Evolutionary conservation across 192 early-diverging fungal species (phyloP), one percentile per base, ranked within the genome.

Genomic region (Backusella mclennaniae): DNA sequence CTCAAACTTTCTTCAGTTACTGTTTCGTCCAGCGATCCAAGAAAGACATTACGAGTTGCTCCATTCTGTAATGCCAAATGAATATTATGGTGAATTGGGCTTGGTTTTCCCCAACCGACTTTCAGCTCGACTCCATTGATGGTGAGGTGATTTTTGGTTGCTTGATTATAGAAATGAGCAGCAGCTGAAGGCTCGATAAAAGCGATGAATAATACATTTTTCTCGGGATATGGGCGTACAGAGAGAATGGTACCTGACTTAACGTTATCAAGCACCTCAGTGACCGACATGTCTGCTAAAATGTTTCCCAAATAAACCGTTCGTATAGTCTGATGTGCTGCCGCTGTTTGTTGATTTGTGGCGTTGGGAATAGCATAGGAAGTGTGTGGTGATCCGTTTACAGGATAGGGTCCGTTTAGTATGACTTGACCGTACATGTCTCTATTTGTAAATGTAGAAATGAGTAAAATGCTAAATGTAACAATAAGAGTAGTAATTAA

Each of bases 231-330:
- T 36, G 93, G 85, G 67, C 92, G 91, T 49, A 92, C 84, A 36
- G 82, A 78, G 77, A 95, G 93, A 23, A 97, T 78, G 7, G 86
- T 76, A 15, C 95, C 95, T 39, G 85, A 84, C 44, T 88, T 90
- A 39, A 96, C 87, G 59, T 89, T 74, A 79, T 95, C 91, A 44
- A 95, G 79, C 12, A 97, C 81, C 11, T 94, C 91, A 49, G 88
- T 85, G 29, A 90, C 76, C 1, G 84, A 84, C 6, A 85, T 81
- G 39, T 85, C 86, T 0, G 86, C 12, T 1, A 94, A 90, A 15
- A 97, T 77, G 71, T 94, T 92, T 59, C 95, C 95, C 41, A 97
- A 76, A 79, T 96, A 97, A 14, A 97, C 82, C 4, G 95, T 97
- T 38, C 95, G 89, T 67, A 84, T 87, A 19, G 87, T 82, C 26